A percentile compares a stretch with the other conserved stretches of the same genome.
Conservation (phyloP, 2,329 filamentous ascomycete species). For the Aspergillus cejpii region DNA sequence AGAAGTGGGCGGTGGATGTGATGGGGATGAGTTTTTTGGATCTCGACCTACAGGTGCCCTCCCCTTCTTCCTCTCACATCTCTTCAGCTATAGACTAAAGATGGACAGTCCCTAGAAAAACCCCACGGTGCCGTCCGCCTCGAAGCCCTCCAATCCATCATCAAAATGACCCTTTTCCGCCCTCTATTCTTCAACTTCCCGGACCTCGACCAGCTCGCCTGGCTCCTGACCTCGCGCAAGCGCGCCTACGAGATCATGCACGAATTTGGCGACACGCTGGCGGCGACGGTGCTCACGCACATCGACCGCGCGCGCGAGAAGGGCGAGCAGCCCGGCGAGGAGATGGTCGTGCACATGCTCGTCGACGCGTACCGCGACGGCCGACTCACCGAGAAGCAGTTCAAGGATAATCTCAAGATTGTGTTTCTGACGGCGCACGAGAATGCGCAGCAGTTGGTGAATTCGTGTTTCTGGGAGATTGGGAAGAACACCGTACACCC, state of each 20-base stretch:
- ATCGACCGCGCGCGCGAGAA: neutral
- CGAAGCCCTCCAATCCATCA: conserved; percentile 22
- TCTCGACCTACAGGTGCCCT: conserved; percentile 15
- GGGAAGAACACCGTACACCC: conserved; percentile 24
- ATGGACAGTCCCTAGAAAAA: conserved; percentile 16
- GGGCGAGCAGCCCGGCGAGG: conserved; percentile 5
- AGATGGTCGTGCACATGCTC: conserved; percentile 21
- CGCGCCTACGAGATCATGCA: conserved; percentile 20
- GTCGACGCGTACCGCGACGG: conserved; percentile 20
- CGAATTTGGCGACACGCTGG: conserved; percentile 21
- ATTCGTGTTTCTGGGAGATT: conserved; percentile 35
- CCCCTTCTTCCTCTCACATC: neutral
- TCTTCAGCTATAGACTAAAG: neutral
- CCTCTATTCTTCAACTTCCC: conserved; percentile 25
- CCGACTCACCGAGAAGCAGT: conserved; percentile 32
- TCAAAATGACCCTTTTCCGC: conserved; percentile 23
- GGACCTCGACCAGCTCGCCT: conserved; percentile 20
- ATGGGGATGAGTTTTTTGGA: conserved; percentile 24
- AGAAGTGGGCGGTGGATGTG: conserved; percentile 25
- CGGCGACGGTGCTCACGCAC: conserved; percentile 9
- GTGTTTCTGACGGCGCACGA: conserved; percentile 41
- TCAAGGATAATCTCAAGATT: conserved; percentile 39
- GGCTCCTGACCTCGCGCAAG: conserved; percentile 17
- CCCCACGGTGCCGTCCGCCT: conserved; percentile 16
- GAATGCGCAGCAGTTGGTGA: conserved; percentile 38